These are phyloP conservation scores for Termitomyces sp. DNA, from an alignment of 768 basidiomycete genomes.

Conservation along the genomic window DNA sequence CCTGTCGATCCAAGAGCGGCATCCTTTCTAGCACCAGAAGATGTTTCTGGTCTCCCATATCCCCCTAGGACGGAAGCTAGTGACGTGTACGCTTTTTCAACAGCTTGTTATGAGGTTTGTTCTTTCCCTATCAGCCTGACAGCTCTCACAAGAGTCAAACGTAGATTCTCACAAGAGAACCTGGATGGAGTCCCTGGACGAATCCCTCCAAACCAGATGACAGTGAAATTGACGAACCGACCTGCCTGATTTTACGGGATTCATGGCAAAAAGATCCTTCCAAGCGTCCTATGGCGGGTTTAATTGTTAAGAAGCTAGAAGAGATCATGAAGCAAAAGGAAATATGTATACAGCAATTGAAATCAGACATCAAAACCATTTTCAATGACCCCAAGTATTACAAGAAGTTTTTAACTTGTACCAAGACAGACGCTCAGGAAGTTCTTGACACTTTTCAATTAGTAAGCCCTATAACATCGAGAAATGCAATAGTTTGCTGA, in stretches of 20 bases:
- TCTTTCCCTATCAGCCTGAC: not conserved
- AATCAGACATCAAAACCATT: not conserved
- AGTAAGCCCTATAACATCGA: not conserved
- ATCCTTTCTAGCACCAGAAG: not conserved
- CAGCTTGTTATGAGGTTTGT: slow-evolving; percentile 4
- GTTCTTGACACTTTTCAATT: slow-evolving; percentile 1
- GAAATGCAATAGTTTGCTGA: not conserved
- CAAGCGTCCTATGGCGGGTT: not conserved
- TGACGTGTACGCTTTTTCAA: slow-evolving; percentile 11
- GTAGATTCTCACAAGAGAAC: slow-evolving; percentile 5
- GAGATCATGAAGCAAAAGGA: not conserved
- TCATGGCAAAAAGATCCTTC: not conserved
- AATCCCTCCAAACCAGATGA: not conserved
- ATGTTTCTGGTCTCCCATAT: not conserved
- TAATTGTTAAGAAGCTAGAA: not conserved
- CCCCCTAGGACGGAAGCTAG: not conserved
- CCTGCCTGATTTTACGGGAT: not conserved
- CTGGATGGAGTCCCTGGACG: not conserved
- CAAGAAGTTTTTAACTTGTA: not conserved
- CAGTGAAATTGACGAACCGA: not conserved
- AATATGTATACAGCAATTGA: not conserved
- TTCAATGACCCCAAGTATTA: not conserved
- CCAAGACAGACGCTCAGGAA: not conserved
- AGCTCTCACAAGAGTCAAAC: not conserved
- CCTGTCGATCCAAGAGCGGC: not conserved